Evolutionary conservation across 2,329 filamentous ascomycete genomes (phyloP).

Genomic region (Colletotrichum sp.): DNA sequence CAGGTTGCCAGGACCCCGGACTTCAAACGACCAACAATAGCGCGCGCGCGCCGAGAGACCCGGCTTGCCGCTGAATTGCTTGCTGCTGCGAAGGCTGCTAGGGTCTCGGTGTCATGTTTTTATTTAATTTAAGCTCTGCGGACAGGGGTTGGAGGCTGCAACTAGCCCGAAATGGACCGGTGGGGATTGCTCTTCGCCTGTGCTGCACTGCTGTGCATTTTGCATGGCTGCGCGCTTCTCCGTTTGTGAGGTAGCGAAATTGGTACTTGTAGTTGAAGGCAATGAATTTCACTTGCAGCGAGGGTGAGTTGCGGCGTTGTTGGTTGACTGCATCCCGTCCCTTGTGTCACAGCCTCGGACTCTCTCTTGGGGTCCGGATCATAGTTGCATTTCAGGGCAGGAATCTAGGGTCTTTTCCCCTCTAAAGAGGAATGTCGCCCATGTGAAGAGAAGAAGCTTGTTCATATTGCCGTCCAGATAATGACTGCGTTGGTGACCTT

Average conservation of each 20-base stretch:
- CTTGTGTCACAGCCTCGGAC: not conserved
- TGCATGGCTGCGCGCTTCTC: not conserved
- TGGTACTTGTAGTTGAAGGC: not conserved
- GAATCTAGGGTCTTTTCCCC: not conserved
- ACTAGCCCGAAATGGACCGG: not conserved
- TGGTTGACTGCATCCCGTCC: not conserved
- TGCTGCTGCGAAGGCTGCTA: not conserved
- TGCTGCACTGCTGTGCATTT: not conserved
- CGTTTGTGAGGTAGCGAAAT: not conserved
- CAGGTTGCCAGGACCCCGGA: not conserved
- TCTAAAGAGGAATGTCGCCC: not conserved
- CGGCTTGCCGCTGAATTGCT: not conserved
- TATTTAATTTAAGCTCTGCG: slow-evolving; percentile 3
- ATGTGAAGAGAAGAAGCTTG: not conserved
- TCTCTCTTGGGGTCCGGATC: not conserved
- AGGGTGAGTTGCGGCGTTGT: not conserved
- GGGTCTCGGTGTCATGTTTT: not conserved
- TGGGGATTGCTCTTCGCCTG: not conserved
- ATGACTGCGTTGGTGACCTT: not conserved
- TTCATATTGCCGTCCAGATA: not conserved
- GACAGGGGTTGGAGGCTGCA: not conserved
- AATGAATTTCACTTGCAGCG: not conserved
- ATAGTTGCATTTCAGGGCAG: not conserved
- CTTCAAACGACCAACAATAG: not conserved
- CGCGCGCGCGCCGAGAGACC: not conserved